phyloP scores from a whole-genome alignment of 257 asterid genomes.

The Henckelia pumila region DNA sequence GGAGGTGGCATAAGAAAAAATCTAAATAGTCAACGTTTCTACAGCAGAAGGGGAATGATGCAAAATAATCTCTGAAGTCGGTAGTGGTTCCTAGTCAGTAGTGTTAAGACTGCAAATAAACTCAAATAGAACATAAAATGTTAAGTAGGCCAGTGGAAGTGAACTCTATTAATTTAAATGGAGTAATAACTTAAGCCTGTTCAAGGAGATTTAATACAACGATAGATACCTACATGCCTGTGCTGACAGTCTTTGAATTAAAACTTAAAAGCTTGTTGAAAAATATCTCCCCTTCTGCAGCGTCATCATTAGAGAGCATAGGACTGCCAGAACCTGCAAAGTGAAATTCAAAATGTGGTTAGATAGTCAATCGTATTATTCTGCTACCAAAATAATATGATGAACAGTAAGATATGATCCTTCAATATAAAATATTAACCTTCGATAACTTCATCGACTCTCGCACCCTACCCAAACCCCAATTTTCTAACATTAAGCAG shows the following conservation, averaged over 20 bases:
- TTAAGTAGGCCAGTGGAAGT: background rate
- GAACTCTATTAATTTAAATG: constrained; percentile 8
- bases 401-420: background rate
- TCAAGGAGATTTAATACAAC: constrained; percentile 9
- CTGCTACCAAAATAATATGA: background rate
- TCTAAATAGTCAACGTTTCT: background rate
- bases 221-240: constrained; percentile 75
- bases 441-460: constrained; percentile 5
- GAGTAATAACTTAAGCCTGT: constrained; percentile 8
- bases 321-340: constrained; percentile 86
- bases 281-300: constrained; percentile 63
- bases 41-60: background rate
- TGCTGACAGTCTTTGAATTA: constrained; percentile 34
- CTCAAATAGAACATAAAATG: constrained; percentile 6
- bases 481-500: constrained; percentile 12
- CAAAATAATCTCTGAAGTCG: constrained; percentile 6
- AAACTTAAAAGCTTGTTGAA: constrained; percentile 52
- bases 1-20: background rate
- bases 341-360: constrained; percentile 24
- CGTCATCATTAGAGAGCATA: constrained; percentile 77
- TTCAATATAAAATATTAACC: background rate
- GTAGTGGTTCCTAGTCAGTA: background rate
- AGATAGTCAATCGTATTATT: background rate
- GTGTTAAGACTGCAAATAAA: constrained; percentile 1
- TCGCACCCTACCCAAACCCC: constrained; percentile 5